Percentiles rank a stretch among this genome's conserved stretches.
Evolutionary conservation across 2,329 filamentous ascomycete species (phyloP).

Genomic region (Microdochium trichocladiopsis): DNA sequence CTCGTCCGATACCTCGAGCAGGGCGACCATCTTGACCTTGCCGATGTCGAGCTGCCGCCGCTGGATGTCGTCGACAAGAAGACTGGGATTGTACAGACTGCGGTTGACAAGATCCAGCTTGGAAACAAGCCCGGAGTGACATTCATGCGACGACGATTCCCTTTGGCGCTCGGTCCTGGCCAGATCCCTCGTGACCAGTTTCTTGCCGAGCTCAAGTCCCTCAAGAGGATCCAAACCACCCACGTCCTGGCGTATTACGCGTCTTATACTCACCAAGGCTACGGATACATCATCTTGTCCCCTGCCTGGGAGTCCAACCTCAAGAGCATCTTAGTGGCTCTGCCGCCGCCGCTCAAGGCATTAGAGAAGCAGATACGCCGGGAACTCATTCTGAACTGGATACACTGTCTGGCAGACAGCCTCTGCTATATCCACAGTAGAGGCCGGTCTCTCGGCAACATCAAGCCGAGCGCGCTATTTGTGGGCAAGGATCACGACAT

Average conservation of each 20-base stretch:
- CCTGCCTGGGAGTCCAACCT: constrained; percentile 61
- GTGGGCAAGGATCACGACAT: constrained; percentile 59
- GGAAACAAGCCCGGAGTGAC: constrained; percentile 51
- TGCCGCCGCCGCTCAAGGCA: constrained; percentile 54
- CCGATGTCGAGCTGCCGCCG: constrained; percentile 61
- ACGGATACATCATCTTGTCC: constrained; percentile 59
- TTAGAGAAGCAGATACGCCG: constrained; percentile 54
- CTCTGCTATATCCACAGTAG: constrained; percentile 60
- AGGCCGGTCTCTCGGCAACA: constrained; percentile 58
- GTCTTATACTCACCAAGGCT: constrained; percentile 59
- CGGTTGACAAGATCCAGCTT: constrained; percentile 54
- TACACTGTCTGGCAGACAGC: constrained; percentile 65
- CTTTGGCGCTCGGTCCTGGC: constrained; percentile 37
- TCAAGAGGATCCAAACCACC: constrained; percentile 54
- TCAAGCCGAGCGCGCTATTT: constrained; percentile 64
- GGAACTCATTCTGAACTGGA: constrained; percentile 61
- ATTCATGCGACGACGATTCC: constrained; percentile 51
- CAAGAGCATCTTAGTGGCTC: constrained; percentile 58
- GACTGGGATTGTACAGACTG: constrained; percentile 24
- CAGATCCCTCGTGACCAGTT: constrained; percentile 47
- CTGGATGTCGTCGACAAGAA: constrained; percentile 59
- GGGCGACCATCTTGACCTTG: constrained; percentile 56
- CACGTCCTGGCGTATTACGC: constrained; percentile 67
- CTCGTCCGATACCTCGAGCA: constrained; percentile 56
- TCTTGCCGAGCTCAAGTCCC: constrained; percentile 50